Base-by-base conservation (phyloP, 768 basidiomycete species). In the Panaeolus papilionaceus region DNA sequence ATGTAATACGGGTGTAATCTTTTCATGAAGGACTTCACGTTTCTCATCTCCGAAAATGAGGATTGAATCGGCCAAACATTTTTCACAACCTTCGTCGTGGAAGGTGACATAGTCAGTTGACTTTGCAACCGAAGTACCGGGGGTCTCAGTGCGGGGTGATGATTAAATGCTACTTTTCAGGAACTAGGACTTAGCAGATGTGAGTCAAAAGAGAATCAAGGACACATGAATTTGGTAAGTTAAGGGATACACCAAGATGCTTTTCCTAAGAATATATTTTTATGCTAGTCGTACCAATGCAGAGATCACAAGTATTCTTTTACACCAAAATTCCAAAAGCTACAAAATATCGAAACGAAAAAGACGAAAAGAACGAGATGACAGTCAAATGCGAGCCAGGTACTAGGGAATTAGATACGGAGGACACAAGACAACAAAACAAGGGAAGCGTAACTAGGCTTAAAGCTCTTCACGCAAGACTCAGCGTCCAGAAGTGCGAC, bases 401-500 rank as follows among this genome's bases (percentile, higher is more conserved):
- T 38, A 40, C 66, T 26, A 63, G 44, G 18, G 47, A 44, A 49
- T 61, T 40, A 62, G 40, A 62, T 38, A 44, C 58, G 37, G 61
- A 64, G 3, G 14, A 18, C 28, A 40, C 26, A 39, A 65, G 38
- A 66, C 37, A 8, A n/a, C 16, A 26, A 45, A 42, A n/a, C 5
- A 37, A 64, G 33, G 20, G 33, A 38, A 12, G 28, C n/a, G 7
- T n/a, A 49, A 49, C 8, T 20, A 37, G 54, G 3, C 20, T 58
- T 58, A 16, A 58, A 58, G 26, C 54, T 37, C 12, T 28, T 58
- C 33, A 28, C 9, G 26, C 20, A 63, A 63, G 38, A 38, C 62
- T 66, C n/a, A 64, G 38, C 66, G 67, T 23, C 61, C 69, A 45
- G 66, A 63, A 28, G 62, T 65, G 63, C 45, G 63, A 26, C 68